Evolutionary conservation across 2,329 filamentous ascomycete genomes (phyloP).

Genomic region (Zymoseptoria brevis): DNA sequence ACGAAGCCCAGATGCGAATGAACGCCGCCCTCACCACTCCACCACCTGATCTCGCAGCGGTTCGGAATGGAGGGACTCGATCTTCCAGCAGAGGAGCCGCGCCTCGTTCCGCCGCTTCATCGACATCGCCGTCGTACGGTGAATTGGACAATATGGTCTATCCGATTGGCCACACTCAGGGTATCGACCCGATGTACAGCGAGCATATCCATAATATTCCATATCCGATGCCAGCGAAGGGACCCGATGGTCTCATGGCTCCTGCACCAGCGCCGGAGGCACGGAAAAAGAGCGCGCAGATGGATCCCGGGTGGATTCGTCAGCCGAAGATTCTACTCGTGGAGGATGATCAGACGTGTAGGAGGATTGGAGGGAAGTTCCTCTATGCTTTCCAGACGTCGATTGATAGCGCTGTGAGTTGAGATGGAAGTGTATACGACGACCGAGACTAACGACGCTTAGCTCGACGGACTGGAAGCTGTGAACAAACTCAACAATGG

Average conservation of each 20-base stretch:
- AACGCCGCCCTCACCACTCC: slow-evolving; percentile 50
- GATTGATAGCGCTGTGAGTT: slow-evolving; percentile 55
- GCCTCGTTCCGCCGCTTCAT: slow-evolving; percentile 41
- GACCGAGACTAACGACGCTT: slow-evolving; percentile 23
- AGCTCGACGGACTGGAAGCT: slow-evolving; percentile 84
- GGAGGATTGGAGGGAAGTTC: slow-evolving; percentile 60
- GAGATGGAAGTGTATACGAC: slow-evolving; percentile 2
- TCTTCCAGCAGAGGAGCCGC: slow-evolving; percentile 36
- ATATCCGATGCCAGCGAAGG: slow-evolving; percentile 67
- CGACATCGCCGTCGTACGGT: slow-evolving; percentile 46
- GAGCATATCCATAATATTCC: slow-evolving; percentile 94
- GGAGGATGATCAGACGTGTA: slow-evolving; percentile 66
- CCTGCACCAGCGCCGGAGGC: slow-evolving; percentile 41
- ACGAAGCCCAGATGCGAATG: slow-evolving; percentile 48
- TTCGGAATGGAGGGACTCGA: slow-evolving; percentile 31
- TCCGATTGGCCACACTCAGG: slow-evolving; percentile 80
- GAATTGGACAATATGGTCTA: slow-evolving; percentile 72
- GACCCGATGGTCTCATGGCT: slow-evolving; percentile 35
- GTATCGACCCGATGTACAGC: slow-evolving; percentile 89
- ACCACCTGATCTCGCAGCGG: slow-evolving; percentile 41
- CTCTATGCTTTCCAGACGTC: slow-evolving; percentile 56
- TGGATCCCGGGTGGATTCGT: slow-evolving; percentile 58
- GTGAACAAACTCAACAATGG: slow-evolving; percentile 72
- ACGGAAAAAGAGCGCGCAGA: slow-evolving; percentile 53
- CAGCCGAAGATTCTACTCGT: slow-evolving; percentile 79